Evolutionary conservation across 1,139 yeast species (phyloP).

Genomic region (Sugiyamaella sp.): DNA sequence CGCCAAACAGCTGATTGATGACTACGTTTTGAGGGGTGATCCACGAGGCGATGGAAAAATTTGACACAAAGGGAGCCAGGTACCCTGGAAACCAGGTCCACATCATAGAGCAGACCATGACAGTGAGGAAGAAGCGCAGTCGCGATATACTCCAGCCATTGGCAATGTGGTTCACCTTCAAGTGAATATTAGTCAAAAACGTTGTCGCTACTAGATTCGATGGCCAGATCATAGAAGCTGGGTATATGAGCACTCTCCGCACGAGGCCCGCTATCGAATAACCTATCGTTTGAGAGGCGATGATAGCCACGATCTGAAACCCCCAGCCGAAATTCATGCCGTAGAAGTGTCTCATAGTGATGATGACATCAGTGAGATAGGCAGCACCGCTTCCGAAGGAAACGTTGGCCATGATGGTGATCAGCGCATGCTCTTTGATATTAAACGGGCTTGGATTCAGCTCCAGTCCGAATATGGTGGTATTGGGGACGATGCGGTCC

Average conservation of each 20-base stretch:
- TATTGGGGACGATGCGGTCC: constrained; percentile 54
- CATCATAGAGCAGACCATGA: constrained; percentile 47
- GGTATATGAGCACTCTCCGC: constrained; percentile 57
- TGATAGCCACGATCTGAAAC: constrained; percentile 53
- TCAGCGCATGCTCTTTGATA: constrained; percentile 64
- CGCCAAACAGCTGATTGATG: constrained; percentile 65
- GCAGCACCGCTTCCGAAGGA: constrained; percentile 64
- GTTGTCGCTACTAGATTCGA: constrained; percentile 49
- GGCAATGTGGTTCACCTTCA: constrained; percentile 60
- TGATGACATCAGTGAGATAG: constrained; percentile 61
- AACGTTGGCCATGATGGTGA: constrained; percentile 62
- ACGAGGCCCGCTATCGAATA: constrained; percentile 66
- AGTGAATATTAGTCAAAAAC: constrained; percentile 62
- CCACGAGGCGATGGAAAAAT: constrained; percentile 60
- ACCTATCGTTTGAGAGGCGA: constrained; percentile 64
- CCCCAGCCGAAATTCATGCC: constrained; percentile 55
- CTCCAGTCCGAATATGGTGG: constrained; percentile 47
- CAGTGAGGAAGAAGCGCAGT: constrained; percentile 50
- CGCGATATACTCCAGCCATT: constrained; percentile 59
- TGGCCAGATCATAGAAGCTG: constrained; percentile 65
- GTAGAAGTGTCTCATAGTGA: constrained; percentile 57
- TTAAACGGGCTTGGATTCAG: constrained; percentile 68
- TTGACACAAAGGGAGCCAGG: constrained; percentile 53
- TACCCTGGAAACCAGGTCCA: constrained; percentile 64
- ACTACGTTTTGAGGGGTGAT: constrained; percentile 56